These are phyloP conservation scores for Calonectria pseudoreteaudii DNA, from an alignment of 2,329 filamentous ascomycete genomes.

Conservation along the genomic window DNA sequence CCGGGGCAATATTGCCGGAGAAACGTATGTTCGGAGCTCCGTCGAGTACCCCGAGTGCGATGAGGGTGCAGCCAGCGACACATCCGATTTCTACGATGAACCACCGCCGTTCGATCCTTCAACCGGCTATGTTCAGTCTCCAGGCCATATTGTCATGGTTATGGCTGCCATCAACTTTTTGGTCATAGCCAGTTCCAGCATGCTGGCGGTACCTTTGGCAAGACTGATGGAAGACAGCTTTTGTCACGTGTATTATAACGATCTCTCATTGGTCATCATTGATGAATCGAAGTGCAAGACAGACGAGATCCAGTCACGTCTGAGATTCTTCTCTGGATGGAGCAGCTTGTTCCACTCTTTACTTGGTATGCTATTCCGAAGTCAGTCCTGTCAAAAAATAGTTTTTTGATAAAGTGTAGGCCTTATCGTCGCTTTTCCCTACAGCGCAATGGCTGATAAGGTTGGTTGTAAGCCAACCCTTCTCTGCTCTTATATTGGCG, in stretches of 20 bases:
- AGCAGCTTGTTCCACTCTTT: background rate
- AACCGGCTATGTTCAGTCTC: background rate
- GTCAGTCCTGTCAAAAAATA: background rate
- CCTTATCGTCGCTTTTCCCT: background rate
- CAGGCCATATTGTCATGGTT: background rate
- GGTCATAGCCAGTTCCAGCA: background rate
- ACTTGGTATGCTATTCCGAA: background rate
- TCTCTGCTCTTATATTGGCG: background rate
- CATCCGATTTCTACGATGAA: background rate
- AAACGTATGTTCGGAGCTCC: background rate
- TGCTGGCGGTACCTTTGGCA: background rate
- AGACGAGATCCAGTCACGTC: background rate
- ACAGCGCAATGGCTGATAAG: background rate
- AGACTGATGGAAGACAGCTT: background rate
- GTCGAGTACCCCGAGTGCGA: background rate
- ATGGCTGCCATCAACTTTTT: background rate
- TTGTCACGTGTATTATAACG: background rate
- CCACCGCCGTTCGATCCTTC: background rate
- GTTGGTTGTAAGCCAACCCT: background rate
- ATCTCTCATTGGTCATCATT: background rate
- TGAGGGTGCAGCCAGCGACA: background rate
- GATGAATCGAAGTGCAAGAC: background rate
- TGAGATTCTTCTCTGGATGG: background rate
- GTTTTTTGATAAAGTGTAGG: background rate
- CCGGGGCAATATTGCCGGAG: background rate